Evolutionary conservation across 2,329 filamentous ascomycete genomes (phyloP).

Genomic region (Xylariaceae sp.): DNA sequence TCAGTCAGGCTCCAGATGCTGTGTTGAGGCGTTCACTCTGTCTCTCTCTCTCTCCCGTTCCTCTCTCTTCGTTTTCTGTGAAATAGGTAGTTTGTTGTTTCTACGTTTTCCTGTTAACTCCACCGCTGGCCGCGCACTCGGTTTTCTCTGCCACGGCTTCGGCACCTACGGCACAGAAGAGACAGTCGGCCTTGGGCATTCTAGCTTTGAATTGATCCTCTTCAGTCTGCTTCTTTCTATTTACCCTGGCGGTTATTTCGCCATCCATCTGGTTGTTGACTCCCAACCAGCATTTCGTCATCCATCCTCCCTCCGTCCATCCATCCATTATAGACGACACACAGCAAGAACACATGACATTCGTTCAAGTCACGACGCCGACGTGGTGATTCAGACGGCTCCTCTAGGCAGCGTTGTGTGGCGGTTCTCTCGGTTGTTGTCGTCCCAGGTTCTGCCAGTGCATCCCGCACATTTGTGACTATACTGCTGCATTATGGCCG

Average conservation of each 20-base stretch:
- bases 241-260: slow-evolving; percentile 32
- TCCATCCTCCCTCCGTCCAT: slow-evolving; percentile 19
- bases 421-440: slow-evolving; percentile 1
- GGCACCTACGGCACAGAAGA: slow-evolving; percentile 7
- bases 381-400: slow-evolving; percentile 28
- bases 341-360: slow-evolving; percentile 17
- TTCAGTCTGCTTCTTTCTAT: slow-evolving; percentile 18
- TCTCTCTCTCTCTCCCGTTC: slow-evolving; percentile 6
- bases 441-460: slow-evolving; percentile 7
- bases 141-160: background rate
- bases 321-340: slow-evolving; percentile 25
- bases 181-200: slow-evolving; percentile 8
- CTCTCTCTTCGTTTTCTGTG: slow-evolving; percentile 10
- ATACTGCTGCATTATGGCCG: slow-evolving; percentile 40
- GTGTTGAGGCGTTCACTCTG: slow-evolving; percentile 8
- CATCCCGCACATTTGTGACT: slow-evolving; percentile 13
- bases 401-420: slow-evolving; percentile 14
- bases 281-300: no score
- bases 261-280: slow-evolving; percentile 21
- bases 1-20: background rate
- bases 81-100: slow-evolving; percentile 11
- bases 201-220: slow-evolving; percentile 25
- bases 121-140: slow-evolving; percentile 13
- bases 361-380: slow-evolving; percentile 27
- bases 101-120: slow-evolving; percentile 8